A percentile compares a stretch with the other conserved stretches of the same genome.
phyloP scores from a whole-genome alignment of 495 filamentous ascomycete species.

The Tuber indicum region DNA sequence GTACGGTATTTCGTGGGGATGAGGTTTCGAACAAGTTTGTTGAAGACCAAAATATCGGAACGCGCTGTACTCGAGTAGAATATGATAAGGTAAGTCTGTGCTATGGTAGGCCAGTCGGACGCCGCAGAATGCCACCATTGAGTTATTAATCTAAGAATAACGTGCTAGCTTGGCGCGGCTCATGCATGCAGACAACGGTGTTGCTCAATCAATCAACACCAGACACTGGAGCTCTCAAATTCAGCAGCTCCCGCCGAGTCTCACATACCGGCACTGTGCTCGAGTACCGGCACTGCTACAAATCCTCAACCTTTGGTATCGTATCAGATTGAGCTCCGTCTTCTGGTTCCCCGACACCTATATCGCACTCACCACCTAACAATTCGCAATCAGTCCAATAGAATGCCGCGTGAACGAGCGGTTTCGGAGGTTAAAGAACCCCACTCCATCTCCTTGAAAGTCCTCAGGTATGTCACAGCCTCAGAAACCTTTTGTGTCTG shows the following conservation, averaged over 20 bases:
- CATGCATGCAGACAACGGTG: not conserved
- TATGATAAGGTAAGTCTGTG: not conserved
- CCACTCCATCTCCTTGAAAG: slow-evolving; percentile 44
- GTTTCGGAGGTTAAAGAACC: slow-evolving; percentile 39
- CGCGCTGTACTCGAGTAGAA: not conserved
- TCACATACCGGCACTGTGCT: not conserved
- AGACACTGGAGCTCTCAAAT: not conserved
- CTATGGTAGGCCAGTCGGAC: not conserved
- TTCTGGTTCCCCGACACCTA: not conserved
- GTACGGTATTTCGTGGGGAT: not conserved
- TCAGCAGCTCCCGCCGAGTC: not conserved
- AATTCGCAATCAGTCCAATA: not conserved
- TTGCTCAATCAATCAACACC: not conserved
- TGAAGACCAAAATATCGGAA: not conserved
- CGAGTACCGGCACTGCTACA: not conserved
- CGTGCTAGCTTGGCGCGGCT: not conserved
- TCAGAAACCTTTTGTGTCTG: slow-evolving; percentile 1
- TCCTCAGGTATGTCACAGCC: slow-evolving; percentile 48
- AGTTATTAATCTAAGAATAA: not conserved
- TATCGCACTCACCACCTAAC: not conserved
- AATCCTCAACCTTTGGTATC: not conserved
- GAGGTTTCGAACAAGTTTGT: not conserved
- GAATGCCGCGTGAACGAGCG: slow-evolving; percentile 40
- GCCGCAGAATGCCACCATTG: not conserved
- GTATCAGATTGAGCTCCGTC: not conserved